Evolutionary conservation across 202 grass and related monocot genomes (phyloP).

Genomic region (Schoenoplectus triqueter): DNA sequence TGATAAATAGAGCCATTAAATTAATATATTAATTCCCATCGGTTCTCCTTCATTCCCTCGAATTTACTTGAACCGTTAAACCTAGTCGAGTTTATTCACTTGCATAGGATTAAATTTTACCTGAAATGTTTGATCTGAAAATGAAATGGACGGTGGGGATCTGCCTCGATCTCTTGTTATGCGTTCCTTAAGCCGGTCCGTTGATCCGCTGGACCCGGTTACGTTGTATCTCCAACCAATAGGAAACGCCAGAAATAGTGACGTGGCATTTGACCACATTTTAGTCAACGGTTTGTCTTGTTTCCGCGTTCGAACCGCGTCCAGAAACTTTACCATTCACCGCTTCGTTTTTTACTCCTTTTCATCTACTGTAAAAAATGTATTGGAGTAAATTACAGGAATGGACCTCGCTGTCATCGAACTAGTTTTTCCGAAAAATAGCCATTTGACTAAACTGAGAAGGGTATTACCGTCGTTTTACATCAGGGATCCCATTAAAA

Average conservation of each 20-base stretch:
- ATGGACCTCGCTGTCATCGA: background rate
- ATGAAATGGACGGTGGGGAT: background rate
- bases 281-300: conserved; percentile 32
- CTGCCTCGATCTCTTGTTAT: no score
- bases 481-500: conserved; percentile 4
- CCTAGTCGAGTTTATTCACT: background rate
- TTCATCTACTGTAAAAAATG: background rate
- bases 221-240: conserved; percentile 19
- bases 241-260: background rate
- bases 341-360: background rate
- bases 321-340: conserved; percentile 27
- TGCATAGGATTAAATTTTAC: background rate
- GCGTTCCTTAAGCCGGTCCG: background rate
- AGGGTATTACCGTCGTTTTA: background rate
- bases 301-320: conserved; percentile 38
- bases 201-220: background rate
- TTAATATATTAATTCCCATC: no score
- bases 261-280: conserved; percentile 7
- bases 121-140: background rate
- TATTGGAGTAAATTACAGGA: background rate
- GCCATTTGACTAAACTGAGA: conserved; percentile 33
- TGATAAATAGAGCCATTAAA: no score
- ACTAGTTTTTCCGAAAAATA: conserved; percentile 23
- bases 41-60: no score
- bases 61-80: no score